Percentiles rank a stretch among this genome's conserved stretches.
Evolutionary conservation across 2,329 filamentous ascomycete species (phyloP).

Genomic region (Cytospora chrysosperma): DNA sequence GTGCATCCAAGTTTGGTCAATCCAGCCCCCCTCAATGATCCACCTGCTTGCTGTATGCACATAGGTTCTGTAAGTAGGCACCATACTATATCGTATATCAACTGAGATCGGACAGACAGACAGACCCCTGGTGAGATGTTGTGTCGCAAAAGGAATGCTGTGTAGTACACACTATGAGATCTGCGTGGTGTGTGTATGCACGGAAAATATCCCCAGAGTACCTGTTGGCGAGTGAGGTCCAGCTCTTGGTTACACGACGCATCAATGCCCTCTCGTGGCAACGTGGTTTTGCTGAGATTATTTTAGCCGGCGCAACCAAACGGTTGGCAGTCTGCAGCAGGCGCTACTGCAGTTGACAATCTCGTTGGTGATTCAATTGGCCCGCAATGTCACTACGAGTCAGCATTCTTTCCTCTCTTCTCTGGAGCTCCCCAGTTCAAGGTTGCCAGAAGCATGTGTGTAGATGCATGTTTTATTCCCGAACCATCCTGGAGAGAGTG

Average conservation of each 20-base stretch:
- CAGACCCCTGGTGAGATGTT: neutral
- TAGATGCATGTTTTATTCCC: no score
- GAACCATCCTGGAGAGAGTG: no score
- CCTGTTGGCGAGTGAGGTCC: no score
- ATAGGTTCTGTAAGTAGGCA: no score
- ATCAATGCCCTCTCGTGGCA: constrained; percentile 5
- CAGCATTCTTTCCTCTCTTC: neutral
- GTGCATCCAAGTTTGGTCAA: neutral
- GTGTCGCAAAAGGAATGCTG: no score
- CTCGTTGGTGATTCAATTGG: constrained; percentile 16
- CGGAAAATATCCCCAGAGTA: no score
- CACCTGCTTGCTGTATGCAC: neutral
- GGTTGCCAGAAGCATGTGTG: no score
- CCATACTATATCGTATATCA: no score
- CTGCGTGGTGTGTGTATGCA: no score
- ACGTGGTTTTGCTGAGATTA: constrained; percentile 19
- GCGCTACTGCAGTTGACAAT: constrained; percentile 11
- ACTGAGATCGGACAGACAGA: no score
- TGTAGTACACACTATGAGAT: no score
- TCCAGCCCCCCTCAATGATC: neutral
- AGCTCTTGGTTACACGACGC: constrained; percentile 19
- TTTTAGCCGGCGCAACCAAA: constrained; percentile 8
- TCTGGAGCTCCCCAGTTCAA: neutral
- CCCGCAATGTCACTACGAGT: neutral
- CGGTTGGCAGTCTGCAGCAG: constrained; percentile 13